phyloP scores from a whole-genome alignment of 345 rosid species.

The Citrus cavaleriei region DNA sequence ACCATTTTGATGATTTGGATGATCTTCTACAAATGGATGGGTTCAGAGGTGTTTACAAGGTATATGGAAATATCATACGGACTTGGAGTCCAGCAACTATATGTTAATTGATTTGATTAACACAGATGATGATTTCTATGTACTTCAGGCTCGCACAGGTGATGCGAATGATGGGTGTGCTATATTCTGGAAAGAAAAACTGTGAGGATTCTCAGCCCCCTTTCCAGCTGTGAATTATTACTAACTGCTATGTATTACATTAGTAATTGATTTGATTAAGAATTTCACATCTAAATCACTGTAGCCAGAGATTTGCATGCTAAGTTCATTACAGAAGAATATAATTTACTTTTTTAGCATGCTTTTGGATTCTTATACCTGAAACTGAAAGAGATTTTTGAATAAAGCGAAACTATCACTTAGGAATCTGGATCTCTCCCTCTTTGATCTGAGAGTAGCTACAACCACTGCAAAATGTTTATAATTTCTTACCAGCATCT shows the following conservation, averaged over 20 bases:
- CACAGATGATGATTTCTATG: slow-evolving; percentile 14
- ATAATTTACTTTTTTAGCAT: not conserved
- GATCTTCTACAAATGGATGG: slow-evolving; percentile 51
- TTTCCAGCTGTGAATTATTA: not conserved
- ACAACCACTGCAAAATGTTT: not conserved
- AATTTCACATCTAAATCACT: not conserved
- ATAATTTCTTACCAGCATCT: not conserved
- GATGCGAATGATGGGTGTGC: slow-evolving; percentile 89
- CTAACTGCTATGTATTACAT: not conserved
- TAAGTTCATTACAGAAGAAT: not conserved
- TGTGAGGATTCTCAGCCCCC: slow-evolving; percentile 35
- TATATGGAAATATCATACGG: slow-evolving; percentile 16
- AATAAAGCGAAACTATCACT: not conserved
- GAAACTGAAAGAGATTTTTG: not conserved
- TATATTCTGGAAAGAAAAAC: slow-evolving; percentile 67
- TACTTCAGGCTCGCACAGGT: slow-evolving; percentile 73
- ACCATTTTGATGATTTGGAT: slow-evolving; percentile 57
- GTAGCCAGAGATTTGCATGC: not conserved
- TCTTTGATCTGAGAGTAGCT: not conserved
- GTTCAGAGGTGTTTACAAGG: slow-evolving; percentile 77
- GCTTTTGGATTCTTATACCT: not conserved
- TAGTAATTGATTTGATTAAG: not conserved
- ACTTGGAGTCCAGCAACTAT: not conserved
- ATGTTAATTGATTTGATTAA: not conserved
- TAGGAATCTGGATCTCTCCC: not conserved